phyloP scores from a whole-genome alignment of 805 yeast genomes.

The Wickerhamomyces silvicola region DNA sequence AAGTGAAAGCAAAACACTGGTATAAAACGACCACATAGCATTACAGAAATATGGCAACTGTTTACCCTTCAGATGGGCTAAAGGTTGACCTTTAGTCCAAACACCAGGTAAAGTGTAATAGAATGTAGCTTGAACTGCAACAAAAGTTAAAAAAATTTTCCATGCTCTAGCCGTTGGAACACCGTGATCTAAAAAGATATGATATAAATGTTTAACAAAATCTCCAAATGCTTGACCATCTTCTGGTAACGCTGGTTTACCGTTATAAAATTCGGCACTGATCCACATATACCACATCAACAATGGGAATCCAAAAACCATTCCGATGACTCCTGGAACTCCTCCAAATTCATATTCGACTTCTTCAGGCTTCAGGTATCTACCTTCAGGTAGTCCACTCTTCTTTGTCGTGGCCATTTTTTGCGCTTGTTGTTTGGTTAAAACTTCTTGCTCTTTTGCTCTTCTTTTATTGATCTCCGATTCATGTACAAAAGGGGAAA shows the following conservation, averaged over 20 bases:
- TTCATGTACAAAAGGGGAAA: too few species aligned
- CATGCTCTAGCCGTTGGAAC: conserved; percentile 58
- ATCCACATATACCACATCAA: conserved; percentile 98
- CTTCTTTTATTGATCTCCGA: too few species aligned
- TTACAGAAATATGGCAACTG: conserved; percentile 92
- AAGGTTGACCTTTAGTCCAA: conserved; percentile 93
- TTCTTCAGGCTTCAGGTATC: conserved; percentile 40
- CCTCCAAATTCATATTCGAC: conserved; percentile 93
- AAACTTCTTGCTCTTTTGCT: too few species aligned
- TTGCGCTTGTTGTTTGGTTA: too few species aligned
- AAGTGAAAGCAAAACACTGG: conserved; percentile 51
- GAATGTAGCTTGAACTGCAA: conserved; percentile 61
- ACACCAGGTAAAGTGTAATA: conserved; percentile 87
- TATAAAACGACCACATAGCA: conserved; percentile 80
- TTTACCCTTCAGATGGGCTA: conserved; percentile 69
- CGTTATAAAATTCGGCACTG: conserved; percentile 72
- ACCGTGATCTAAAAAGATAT: conserved; percentile 43
- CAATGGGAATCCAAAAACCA: conserved; percentile 89
- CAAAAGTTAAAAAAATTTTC: conserved; percentile 64
- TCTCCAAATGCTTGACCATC: conserved; percentile 39
- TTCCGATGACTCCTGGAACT: conserved; percentile 77
- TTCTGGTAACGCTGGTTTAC: conserved; percentile 63
- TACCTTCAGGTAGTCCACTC: conserved; percentile 18
- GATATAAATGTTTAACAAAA: conserved; percentile 40
- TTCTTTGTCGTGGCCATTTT: conserved; percentile 4